Percentiles rank a stretch among this genome's conserved stretches.
Evolutionary conservation across 306 rosid genomes (phyloP).

Genomic region (Abrus pulchellus): DNA sequence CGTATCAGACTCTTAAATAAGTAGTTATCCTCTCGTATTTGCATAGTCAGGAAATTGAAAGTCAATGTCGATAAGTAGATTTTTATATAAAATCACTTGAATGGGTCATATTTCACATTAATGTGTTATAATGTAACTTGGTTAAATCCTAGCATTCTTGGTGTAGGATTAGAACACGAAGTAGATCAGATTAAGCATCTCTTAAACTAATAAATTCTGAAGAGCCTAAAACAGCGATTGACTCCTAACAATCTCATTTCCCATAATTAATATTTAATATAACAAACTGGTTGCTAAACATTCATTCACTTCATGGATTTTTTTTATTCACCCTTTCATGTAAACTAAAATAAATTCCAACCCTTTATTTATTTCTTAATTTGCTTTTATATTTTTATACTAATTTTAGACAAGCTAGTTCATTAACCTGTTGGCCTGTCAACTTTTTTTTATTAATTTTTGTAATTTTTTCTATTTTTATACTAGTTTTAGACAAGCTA

Average conservation of each 20-base stretch:
- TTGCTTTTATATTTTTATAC: not conserved
- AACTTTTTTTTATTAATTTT: too few species aligned
- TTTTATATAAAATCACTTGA: not conserved
- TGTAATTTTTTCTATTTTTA: too few species aligned
- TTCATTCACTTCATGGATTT: not conserved
- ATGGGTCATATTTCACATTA: not conserved
- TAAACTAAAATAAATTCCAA: not conserved
- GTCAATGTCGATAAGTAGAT: not conserved
- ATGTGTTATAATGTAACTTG: not conserved
- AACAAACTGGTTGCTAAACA: not conserved
- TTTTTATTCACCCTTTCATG: not conserved
- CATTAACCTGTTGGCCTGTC: too few species aligned
- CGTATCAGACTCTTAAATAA: not conserved
- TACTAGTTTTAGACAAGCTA: too few species aligned
- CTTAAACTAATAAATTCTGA: not conserved
- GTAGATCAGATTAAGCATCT: slow-evolving; percentile 46
- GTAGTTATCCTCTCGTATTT: not conserved
- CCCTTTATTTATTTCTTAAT: not conserved
- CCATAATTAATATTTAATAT: not conserved
- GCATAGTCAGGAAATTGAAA: slow-evolving; percentile 5
- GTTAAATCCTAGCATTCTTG: slow-evolving; percentile 16
- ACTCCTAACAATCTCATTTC: not conserved
- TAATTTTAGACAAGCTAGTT: too few species aligned
- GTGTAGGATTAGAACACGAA: slow-evolving; percentile 51
- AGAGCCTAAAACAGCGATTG: slow-evolving; percentile 1